Base-by-base conservation (phyloP, 2,329 filamentous ascomycete genomes). In the Sporothrix humicola region DNA sequence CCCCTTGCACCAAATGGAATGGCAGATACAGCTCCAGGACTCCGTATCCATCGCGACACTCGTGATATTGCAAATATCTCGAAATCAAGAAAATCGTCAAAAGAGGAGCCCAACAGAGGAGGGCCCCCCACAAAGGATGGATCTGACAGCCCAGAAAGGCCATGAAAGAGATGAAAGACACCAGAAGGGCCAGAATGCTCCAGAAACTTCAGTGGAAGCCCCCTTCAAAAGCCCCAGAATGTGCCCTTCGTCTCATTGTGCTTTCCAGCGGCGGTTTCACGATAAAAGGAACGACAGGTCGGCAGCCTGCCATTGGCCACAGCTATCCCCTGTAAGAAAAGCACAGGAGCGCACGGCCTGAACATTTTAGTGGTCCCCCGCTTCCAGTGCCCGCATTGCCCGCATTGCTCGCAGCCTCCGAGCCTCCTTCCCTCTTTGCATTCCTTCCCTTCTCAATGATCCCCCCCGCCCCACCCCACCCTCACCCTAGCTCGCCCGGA, bases 251-350 rank as follows among this genome's bases (percentile, higher is more conserved):
- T 26, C 23, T 26, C 23, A 26, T 26, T 26, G 23, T 26, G 23
- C 23, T 26, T 26, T 13, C 3, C 50, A 52, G 50, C 50, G 50
- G 50, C 50, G 17, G 50, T 52, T 52, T 52, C 50, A 52, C 50
- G 50, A 20, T n/a, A n/a, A n/a, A 52, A 52, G 50, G 50, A 52
- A n/a, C 50, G 50, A 52, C 50, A 52, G 50, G 50, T 52, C 50
- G 17, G 50, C 17, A 8, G 50, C 20, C 15, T 52, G 50, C 17
- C 15, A 20, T 20, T 52, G 50, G 50, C 50, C 50, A 13, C 2
- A 50, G 48, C 48, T 50, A 15, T 12, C 48, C 17, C 48, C 17
- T 15, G 5, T 5, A 17, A 50, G 3, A 50, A 17, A 50, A 50
- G 48, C 48, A 26, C 23, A 26, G 23, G 23, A 26, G 23, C 23